phyloP scores from a whole-genome alignment of 495 filamentous ascomycete genomes.

The Penicillium cosmopolitanum region DNA sequence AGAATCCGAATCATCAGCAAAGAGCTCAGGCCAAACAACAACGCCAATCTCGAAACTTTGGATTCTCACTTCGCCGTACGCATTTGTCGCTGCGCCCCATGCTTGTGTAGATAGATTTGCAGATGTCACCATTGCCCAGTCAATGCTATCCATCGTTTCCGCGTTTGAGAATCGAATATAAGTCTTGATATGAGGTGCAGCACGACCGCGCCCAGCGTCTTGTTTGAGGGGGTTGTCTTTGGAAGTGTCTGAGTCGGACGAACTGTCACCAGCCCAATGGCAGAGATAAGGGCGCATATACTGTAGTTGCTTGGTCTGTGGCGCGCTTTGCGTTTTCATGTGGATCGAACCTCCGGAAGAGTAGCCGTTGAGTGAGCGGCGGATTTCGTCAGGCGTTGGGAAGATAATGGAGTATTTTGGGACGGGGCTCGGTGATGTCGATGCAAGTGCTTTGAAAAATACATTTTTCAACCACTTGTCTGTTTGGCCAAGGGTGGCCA shows the following conservation, averaged over 20 bases:
- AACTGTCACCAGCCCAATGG: constrained; percentile 65
- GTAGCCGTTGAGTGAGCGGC: constrained; percentile 80
- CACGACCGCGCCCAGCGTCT: constrained; percentile 67
- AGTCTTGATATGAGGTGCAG: constrained; percentile 90
- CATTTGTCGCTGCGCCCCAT: constrained; percentile 70
- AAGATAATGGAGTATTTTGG: constrained; percentile 69
- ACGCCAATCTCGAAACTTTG: constrained; percentile 88
- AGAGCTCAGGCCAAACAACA: constrained; percentile 79
- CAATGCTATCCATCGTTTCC: constrained; percentile 54
- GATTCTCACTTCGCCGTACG: constrained; percentile 63
- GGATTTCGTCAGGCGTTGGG: constrained; percentile 78
- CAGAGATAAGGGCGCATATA: constrained; percentile 72
- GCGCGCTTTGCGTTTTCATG: constrained; percentile 67
- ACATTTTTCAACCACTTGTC: constrained; percentile 74
- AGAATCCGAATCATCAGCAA: constrained; percentile 37
- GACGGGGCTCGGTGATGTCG: constrained; percentile 20
- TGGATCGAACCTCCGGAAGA: constrained; percentile 80
- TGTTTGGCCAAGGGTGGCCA: constrained; percentile 75
- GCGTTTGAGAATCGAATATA: constrained; percentile 71
- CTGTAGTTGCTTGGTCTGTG: constrained; percentile 73
- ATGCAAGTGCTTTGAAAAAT: constrained; percentile 62
- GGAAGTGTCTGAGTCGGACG: constrained; percentile 17
- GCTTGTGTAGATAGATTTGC: constrained; percentile 90
- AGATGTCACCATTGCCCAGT: constrained; percentile 86
- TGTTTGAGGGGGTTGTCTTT: constrained; percentile 22